phyloP scores from a whole-genome alignment of 2,329 filamentous ascomycete genomes.

The Corinectria fuckeliana region DNA sequence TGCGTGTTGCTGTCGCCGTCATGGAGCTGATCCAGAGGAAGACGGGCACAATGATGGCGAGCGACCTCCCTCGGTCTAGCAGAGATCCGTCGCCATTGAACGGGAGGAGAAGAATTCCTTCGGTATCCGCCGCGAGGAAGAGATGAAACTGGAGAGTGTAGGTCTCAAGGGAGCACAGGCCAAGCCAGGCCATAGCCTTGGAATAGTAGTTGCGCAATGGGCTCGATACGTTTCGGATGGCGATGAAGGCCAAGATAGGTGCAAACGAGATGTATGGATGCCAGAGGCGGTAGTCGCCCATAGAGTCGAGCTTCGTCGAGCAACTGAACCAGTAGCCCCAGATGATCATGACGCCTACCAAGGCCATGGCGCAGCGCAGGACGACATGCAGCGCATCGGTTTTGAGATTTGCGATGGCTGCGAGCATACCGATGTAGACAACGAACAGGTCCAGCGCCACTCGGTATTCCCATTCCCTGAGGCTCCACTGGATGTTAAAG shows the following conservation, averaged over 20 bases:
- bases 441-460: slow-evolving; percentile 61
- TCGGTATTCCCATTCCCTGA: slow-evolving; percentile 56
- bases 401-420: slow-evolving; percentile 37
- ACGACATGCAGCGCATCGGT: slow-evolving; percentile 29
- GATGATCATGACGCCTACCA: slow-evolving; percentile 40
- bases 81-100: slow-evolving; percentile 32
- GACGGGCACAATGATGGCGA: slow-evolving; percentile 36
- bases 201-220: slow-evolving; percentile 38
- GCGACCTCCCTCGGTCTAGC: slow-evolving; percentile 31
- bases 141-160: slow-evolving; percentile 68
- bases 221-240: slow-evolving; percentile 55
- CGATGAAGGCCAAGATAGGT: slow-evolving; percentile 60
- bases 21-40: slow-evolving; percentile 37
- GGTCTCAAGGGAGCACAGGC: slow-evolving; percentile 63
- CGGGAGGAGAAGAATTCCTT: slow-evolving; percentile 46
- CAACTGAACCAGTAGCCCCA: background rate
- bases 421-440: slow-evolving; percentile 64
- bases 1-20: background rate
- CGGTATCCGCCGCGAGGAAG: slow-evolving; percentile 65
- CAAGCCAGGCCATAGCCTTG: slow-evolving; percentile 57
- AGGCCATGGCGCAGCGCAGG: slow-evolving; percentile 36
- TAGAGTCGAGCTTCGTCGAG: background rate
- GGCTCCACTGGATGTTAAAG: slow-evolving; percentile 57
- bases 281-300: slow-evolving; percentile 51
- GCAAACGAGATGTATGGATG: slow-evolving; percentile 62